Evolutionary conservation across 2,329 filamentous ascomycete species (phyloP), one percentile per base, ranked within the genome.

Genomic region (Exophiala aquamarina): DNA sequence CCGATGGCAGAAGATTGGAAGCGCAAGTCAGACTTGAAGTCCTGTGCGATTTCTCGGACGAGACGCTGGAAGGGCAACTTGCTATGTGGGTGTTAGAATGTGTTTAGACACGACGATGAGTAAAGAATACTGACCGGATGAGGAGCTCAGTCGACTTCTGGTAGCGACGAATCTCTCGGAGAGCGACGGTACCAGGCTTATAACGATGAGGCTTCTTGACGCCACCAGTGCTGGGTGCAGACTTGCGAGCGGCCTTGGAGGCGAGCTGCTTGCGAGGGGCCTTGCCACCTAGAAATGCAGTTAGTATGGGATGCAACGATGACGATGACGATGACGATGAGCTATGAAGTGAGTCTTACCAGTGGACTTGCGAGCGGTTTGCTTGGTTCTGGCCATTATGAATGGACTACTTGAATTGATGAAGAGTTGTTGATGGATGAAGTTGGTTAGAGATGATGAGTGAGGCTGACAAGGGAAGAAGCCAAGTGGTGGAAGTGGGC

Each of bases 1-100:
- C 89, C 88, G 69, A 98, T 96, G 71, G 93, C 93, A 37, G 92
- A 95, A 18, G 89, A 95, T 80, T 98, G 93, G 89, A 96, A 98
- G 69, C 91, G 88, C 55, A 95, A 86, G 60, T 94, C 87, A 63
- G 87, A 91, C 78, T 94, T 94, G 81, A 95, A 90, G 75, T 95
- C 88, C 72, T 94, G 86, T 31, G 90, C 90, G 55, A 97, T 95
- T 78, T 98, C 91, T 79, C 91, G 89, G 59, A 96, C 93, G 69
- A 98, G 79, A 71, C 93, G 88, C 78, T 96, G 89, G 81, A 98
- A 98, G 54, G 93, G 93, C 57, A 96, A 86, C 81, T 96, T 97
- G 75, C 89, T 85, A 74, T 97, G 63, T 96, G 77, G 38, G 96
- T 84, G 77, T 97, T 90, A 43, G 91, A 95, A n/a, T 57, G 86